Conservation (phyloP, 2,329 filamentous ascomycete species). For the Apiospora sp. region DNA sequence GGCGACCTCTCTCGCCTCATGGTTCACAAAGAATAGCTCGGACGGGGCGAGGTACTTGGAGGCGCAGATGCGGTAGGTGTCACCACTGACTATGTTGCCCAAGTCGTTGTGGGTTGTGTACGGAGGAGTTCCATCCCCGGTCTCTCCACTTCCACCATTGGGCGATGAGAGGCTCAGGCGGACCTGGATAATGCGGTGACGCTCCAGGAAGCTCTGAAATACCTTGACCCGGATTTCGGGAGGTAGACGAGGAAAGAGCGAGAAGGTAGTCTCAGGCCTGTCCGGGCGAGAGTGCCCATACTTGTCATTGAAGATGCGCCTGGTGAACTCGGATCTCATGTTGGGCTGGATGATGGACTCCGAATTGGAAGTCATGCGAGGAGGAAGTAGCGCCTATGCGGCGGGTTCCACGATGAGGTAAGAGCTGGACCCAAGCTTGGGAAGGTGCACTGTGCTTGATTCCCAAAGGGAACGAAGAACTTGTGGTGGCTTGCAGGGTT, state of each 20-base stretch:
- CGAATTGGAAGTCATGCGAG: background rate
- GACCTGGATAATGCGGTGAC: conserved; percentile 22
- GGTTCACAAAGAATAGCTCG: background rate
- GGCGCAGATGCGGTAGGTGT: conserved; percentile 15
- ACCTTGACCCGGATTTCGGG: conserved; percentile 21
- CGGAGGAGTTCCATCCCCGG: background rate
- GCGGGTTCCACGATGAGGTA: background rate
- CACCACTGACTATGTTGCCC: conserved; percentile 19
- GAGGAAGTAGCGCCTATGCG: background rate
- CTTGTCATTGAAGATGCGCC: conserved; percentile 17
- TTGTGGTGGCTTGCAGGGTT: conserved; percentile 16
- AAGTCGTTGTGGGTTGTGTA: conserved; percentile 10
- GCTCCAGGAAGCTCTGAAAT: conserved; percentile 12
- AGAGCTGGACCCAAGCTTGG: background rate
- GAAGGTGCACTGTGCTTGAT: background rate
- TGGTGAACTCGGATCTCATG: conserved; percentile 10
- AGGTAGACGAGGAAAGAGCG: conserved; percentile 7
- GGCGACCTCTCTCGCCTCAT: conserved; percentile 7
- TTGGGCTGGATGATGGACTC: background rate
- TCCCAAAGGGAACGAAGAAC: background rate
- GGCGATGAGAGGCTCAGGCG: conserved; percentile 1
- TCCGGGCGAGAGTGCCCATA: background rate
- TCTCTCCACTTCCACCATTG: background rate
- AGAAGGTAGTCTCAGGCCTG: background rate
- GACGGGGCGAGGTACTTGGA: conserved; percentile 11